Percentiles rank a stretch among this genome's conserved stretches.
phyloP scores from a whole-genome alignment of 2,329 filamentous ascomycete species.

The Plectosphaerella plurivora region DNA sequence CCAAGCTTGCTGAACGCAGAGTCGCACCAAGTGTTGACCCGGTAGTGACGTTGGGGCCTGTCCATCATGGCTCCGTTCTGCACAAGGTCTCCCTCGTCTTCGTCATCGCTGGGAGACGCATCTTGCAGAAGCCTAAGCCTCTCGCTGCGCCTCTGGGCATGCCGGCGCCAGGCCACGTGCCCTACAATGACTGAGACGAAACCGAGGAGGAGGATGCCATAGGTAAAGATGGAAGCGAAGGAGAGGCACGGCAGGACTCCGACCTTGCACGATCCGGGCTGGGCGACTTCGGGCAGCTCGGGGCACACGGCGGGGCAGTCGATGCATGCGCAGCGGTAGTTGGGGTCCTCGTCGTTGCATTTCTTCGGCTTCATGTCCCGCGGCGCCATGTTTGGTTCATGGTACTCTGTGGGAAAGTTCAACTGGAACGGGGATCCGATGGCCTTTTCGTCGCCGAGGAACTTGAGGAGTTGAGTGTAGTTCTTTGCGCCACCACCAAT shows the following conservation, averaged over 20 bases:
- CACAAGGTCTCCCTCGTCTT: slow-evolving; percentile 85
- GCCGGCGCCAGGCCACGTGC: slow-evolving; percentile 71
- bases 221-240: slow-evolving; percentile 85
- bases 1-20: slow-evolving; percentile 76
- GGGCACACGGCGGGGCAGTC: slow-evolving; percentile 88
- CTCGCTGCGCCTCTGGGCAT: slow-evolving; percentile 71
- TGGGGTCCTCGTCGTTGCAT: slow-evolving; percentile 84
- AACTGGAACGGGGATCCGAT: slow-evolving; percentile 97
- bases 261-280: slow-evolving; percentile 71
- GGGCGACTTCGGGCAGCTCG: slow-evolving; percentile 69
- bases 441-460: slow-evolving; percentile 85
- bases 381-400: slow-evolving; percentile 66
- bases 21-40: slow-evolving; percentile 79
- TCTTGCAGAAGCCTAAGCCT: slow-evolving; percentile 84
- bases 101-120: slow-evolving; percentile 78
- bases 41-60: slow-evolving; percentile 73
- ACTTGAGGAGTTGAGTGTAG: slow-evolving; percentile 81
- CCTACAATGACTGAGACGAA: slow-evolving; percentile 64
- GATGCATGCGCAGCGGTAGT: slow-evolving; percentile 86
- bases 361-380: slow-evolving; percentile 70
- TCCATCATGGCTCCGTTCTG: slow-evolving; percentile 74
- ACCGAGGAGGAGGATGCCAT: slow-evolving; percentile 68
- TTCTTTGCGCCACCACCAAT: slow-evolving; percentile 95
- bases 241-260: slow-evolving; percentile 89
- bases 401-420: slow-evolving; percentile 70